Conservation (phyloP, 2,329 filamentous ascomycete genomes). For the Zalaria sp. region DNA sequence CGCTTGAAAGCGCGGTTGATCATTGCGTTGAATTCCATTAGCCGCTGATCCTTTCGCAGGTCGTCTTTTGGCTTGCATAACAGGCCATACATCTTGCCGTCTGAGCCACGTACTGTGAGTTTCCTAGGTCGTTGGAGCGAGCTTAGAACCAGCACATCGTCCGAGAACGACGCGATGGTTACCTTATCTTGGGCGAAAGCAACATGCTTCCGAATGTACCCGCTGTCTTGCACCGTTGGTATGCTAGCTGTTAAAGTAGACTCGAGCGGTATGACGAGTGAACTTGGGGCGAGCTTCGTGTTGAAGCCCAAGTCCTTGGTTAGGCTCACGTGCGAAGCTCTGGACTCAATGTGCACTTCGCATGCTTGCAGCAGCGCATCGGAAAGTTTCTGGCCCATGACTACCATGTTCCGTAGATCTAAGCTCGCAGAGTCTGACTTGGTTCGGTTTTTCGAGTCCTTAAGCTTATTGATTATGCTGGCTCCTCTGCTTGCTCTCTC, state of each 20-base stretch:
- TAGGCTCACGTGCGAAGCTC: constrained; percentile 62
- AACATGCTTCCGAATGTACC: constrained; percentile 56
- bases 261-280: constrained; percentile 80
- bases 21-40: constrained; percentile 99
- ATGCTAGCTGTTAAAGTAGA: constrained; percentile 69
- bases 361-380: constrained; percentile 71
- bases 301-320: constrained; percentile 69
- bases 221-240: constrained; percentile 55
- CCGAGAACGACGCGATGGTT: constrained; percentile 65
- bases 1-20: constrained; percentile 91
- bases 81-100: constrained; percentile 77
- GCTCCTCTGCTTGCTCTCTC: constrained; percentile 47
- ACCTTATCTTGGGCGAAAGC: constrained; percentile 79
- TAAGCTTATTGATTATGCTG: constrained; percentile 18
- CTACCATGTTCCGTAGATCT: constrained; percentile 59
- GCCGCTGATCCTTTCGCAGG: constrained; percentile 86
- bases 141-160: constrained; percentile 79
- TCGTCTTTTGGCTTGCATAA: constrained; percentile 98
- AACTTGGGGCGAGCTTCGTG: constrained; percentile 66
- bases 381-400: constrained; percentile 67
- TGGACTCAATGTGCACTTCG: constrained; percentile 59
- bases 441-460: constrained; percentile 41
- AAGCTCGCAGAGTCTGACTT: constrained; percentile 37
- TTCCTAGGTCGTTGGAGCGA: constrained; percentile 88
- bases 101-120: constrained; percentile 73